Percentiles rank a stretch among this genome's conserved stretches.
Evolutionary conservation across 1,284 basidiomycete species (phyloP).

Genomic region (Ganoderma multipileum): DNA sequence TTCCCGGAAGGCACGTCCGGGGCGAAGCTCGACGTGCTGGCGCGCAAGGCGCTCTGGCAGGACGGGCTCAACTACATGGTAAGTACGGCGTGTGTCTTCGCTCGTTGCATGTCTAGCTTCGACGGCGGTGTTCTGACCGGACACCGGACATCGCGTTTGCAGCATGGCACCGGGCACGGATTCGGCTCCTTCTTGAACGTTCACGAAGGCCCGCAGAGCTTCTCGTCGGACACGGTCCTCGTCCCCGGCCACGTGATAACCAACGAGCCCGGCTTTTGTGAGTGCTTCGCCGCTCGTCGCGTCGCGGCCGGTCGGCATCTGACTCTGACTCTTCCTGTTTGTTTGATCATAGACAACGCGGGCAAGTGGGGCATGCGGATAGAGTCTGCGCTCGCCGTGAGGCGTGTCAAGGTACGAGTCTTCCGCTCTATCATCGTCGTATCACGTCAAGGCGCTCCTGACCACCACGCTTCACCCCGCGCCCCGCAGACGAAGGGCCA

Average conservation of each 20-base stretch:
- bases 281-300: slow-evolving; percentile 37
- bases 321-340: slow-evolving; percentile 18
- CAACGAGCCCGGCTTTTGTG: slow-evolving; percentile 88
- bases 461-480: neutral
- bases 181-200: slow-evolving; percentile 84
- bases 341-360: slow-evolving; percentile 78
- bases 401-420: slow-evolving; percentile 62
- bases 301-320: neutral
- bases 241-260: slow-evolving; percentile 88
- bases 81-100: slow-evolving; percentile 32
- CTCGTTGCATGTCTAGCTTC: neutral
- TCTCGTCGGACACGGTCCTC: slow-evolving; percentile 71
- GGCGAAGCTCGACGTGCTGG: slow-evolving; percentile 82
- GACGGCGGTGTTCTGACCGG: slow-evolving; percentile 12
- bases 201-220: slow-evolving; percentile 79
- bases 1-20: slow-evolving; percentile 92
- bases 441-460: slow-evolving; percentile 11
- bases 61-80: slow-evolving; percentile 88
- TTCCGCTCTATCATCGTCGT: slow-evolving; percentile 15
- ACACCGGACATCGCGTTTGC: slow-evolving; percentile 23
- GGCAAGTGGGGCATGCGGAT: slow-evolving; percentile 91
- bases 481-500: slow-evolving; percentile 65
- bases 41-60: slow-evolving; percentile 86
- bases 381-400: slow-evolving; percentile 82
- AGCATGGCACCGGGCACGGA: slow-evolving; percentile 89